Percentiles rank a stretch among this genome's conserved stretches.
Conservation (phyloP, 106 monocot species). For the Apostasia ramifera region DNA sequence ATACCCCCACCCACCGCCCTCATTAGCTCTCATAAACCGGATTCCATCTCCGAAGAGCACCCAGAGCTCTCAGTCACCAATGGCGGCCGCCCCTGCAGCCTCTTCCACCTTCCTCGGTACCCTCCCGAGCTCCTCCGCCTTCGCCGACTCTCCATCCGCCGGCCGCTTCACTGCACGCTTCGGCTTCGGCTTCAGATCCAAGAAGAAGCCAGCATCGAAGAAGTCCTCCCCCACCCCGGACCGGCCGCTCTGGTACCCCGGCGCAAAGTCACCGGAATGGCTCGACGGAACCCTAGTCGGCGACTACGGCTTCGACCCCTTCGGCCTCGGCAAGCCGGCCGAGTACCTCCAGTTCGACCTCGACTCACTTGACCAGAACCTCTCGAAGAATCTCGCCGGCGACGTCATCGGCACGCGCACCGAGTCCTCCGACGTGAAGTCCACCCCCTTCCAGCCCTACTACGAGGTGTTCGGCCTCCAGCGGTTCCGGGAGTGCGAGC, state of each 20-base stretch:
- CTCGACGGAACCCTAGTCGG: constrained; percentile 79
- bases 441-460: constrained; percentile 92
- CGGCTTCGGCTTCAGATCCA: constrained; percentile 36
- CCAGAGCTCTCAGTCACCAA: not conserved
- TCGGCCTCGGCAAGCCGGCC: constrained; percentile 89
- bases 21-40: not conserved
- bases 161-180: constrained; percentile 63
- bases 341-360: constrained; percentile 92
- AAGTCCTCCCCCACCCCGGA: constrained; percentile 44
- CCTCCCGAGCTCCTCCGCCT: constrained; percentile 7
- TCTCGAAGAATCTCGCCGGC: constrained; percentile 70
- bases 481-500: constrained; percentile 94
- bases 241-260: constrained; percentile 89
- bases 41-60: not conserved
- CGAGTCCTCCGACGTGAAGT: constrained; percentile 74
- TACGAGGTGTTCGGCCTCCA: constrained; percentile 88
- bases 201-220: constrained; percentile 39
- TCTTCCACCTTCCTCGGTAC: constrained; percentile 42
- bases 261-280: constrained; percentile 76
- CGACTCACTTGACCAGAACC: constrained; percentile 95
- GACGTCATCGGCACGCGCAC: constrained; percentile 74
- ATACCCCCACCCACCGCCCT: not conserved
- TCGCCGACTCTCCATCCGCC: not conserved
- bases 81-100: constrained; percentile 37
- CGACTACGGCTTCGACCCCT: constrained; percentile 94